These are phyloP conservation scores for maize (Zea mays) DNA, from an alignment of 176 grass and related monocot genomes.

Conservation along the genomic window DNA sequence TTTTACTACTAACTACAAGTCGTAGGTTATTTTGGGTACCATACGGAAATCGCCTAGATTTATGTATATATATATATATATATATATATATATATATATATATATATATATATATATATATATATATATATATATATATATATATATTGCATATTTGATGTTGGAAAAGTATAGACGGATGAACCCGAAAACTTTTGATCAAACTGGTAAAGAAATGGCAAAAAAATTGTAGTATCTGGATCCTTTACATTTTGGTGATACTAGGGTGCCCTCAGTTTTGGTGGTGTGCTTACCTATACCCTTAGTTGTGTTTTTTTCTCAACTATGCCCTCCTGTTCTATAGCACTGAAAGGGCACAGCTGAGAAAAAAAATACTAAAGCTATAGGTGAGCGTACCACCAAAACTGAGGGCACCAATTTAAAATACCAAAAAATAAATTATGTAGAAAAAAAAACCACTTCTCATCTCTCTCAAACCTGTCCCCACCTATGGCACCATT, in stretches of 20 bases:
- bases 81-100: neutral
- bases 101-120: neutral
- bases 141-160: neutral
- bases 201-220: neutral
- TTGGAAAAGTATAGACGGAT: neutral
- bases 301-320: too few species aligned
- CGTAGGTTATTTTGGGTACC: neutral
- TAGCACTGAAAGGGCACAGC: too few species aligned
- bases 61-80: neutral
- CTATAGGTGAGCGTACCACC: too few species aligned
- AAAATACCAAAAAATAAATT: too few species aligned
- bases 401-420: too few species aligned
- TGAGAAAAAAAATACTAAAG: too few species aligned
- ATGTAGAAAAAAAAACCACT: neutral
- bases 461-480: neutral
- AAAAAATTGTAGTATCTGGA: neutral
- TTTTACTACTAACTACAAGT: neutral
- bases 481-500: conserved; percentile 13
- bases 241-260: neutral
- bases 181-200: neutral
- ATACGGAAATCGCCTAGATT: neutral
- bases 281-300: too few species aligned
- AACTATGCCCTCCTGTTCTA: too few species aligned
- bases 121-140: neutral
- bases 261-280: too few species aligned